Conservation (phyloP, 257 asterid genomes). For the Solanum medicagineum region DNA sequence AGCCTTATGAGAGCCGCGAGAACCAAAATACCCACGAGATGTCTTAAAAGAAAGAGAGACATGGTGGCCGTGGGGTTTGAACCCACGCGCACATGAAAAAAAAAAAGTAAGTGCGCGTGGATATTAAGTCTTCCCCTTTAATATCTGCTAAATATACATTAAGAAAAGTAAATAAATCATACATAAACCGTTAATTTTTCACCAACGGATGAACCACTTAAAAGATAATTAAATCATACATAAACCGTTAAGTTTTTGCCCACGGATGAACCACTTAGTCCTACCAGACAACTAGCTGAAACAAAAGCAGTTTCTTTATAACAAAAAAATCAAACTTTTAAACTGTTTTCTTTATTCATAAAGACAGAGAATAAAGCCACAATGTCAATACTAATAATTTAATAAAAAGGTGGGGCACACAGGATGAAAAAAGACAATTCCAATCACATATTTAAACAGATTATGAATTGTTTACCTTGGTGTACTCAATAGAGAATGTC, state of each 20-base stretch:
- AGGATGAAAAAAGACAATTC: not conserved
- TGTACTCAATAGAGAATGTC: constrained; percentile 39
- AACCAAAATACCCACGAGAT: too few species aligned
- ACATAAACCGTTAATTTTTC: not conserved
- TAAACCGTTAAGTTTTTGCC: not conserved
- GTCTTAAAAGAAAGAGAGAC: too few species aligned
- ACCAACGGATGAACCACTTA: not conserved
- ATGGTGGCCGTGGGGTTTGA: too few species aligned
- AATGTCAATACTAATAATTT: not conserved
- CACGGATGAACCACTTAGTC: not conserved
- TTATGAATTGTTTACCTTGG: constrained; percentile 26
- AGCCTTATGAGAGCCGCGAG: too few species aligned
- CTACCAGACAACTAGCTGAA: not conserved
- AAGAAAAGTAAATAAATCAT: not conserved
- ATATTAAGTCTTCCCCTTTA: too few species aligned
- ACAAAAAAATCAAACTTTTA: not conserved
- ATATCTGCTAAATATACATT: not conserved
- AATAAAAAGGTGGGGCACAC: not conserved
- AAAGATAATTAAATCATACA: not conserved
- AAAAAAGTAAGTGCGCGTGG: too few species aligned
- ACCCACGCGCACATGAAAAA: too few species aligned
- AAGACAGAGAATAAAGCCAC: not conserved
- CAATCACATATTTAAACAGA: not conserved
- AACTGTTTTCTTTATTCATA: not conserved
- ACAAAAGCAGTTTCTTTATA: not conserved